A percentile compares a stretch with the other conserved stretches of the same genome.
Conservation (phyloP, 805 yeast genomes). For the Lipomyces kockii region DNA sequence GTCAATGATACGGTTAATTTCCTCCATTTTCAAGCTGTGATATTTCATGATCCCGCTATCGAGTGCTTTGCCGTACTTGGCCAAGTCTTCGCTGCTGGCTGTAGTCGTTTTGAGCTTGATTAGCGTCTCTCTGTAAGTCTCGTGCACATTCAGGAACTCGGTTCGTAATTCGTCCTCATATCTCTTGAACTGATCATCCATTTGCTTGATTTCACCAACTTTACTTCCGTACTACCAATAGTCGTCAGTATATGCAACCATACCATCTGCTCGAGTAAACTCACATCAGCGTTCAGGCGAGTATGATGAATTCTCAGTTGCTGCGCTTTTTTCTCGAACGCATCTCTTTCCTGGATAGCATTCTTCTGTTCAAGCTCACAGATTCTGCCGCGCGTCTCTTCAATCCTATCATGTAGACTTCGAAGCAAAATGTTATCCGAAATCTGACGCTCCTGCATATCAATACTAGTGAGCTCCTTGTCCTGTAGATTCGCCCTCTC, state of each 20-base stretch:
- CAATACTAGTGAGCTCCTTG: conserved; percentile 41
- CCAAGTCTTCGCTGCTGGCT: conserved; percentile 79
- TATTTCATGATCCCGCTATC: conserved; percentile 93
- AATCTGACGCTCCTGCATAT: conserved; percentile 59
- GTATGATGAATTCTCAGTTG: conserved; percentile 57
- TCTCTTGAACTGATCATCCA: conserved; percentile 68
- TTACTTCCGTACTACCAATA: conserved; percentile 63
- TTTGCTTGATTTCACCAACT: conserved; percentile 83
- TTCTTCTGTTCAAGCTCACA: conserved; percentile 55
- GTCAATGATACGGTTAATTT: conserved; percentile 82
- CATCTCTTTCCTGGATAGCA: conserved; percentile 64
- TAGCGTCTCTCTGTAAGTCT: conserved; percentile 68
- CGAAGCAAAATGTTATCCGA: conserved; percentile 67
- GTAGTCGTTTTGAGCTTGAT: conserved; percentile 75
- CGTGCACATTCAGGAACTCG: conserved; percentile 73
- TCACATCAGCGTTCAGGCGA: conserved; percentile 55
- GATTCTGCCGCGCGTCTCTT: conserved; percentile 49
- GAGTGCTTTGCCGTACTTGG: conserved; percentile 78
- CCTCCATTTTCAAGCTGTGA: conserved; percentile 90
- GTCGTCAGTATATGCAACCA: conserved; percentile 25
- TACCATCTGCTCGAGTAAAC: conserved; percentile 7
- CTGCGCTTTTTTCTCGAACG: conserved; percentile 63
- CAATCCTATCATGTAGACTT: conserved; percentile 50
- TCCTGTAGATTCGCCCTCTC: conserved; percentile 42
- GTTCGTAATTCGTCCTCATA: conserved; percentile 63